Base-by-base conservation (phyloP, 768 basidiomycete genomes). In the Termitomyces sp. region DNA sequence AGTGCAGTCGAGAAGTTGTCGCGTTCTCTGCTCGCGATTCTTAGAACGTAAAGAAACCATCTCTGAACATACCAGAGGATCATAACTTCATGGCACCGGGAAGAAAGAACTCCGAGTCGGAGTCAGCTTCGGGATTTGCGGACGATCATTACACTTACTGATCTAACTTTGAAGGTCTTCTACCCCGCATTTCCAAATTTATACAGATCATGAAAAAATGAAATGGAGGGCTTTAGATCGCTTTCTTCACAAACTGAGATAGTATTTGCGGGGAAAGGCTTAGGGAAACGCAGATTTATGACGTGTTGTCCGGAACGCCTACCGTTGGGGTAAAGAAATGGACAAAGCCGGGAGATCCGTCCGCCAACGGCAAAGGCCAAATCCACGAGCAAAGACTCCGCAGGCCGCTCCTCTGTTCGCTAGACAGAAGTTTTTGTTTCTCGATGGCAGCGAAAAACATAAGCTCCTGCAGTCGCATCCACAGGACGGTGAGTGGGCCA, bases 21-120 rank as follows among this genome's bases (percentile, higher is more conserved):
- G 51, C 24, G 24, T 51, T 51, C 51, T 51, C 51, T 51, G 22
- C 6, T 52, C n/a, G 28, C 37, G 26, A 28, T 28, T 52, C 26
- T 51, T 37, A 37, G 51, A 51, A 52, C 37, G 36, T 26, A 28
- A 52, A 29, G 24, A 37, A 52, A 52, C 26, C 39, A 39, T 39
- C 37, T 41, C 28, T 28, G 26, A 52, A 52, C 51, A 52, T 52
- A 52, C 51, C 51, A 52, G 36, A 52, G 18, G 37, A 39, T 52
- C 26, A 10, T 39, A 29, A n/a, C 37, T 41, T 51, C 51, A 39
- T 37, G 51, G 26, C 36, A n/a, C 6, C 36, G n/a, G 28, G 26
- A 51, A 51, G 26, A 28, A 26, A 52, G 51, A 52, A 39, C 12
- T 52, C 51, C 51, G 51, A 52, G 37, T 52, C 51, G 51, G 51